phyloP scores from a whole-genome alignment of 306 rosid genomes.

The Trichosanthes truncata region DNA sequence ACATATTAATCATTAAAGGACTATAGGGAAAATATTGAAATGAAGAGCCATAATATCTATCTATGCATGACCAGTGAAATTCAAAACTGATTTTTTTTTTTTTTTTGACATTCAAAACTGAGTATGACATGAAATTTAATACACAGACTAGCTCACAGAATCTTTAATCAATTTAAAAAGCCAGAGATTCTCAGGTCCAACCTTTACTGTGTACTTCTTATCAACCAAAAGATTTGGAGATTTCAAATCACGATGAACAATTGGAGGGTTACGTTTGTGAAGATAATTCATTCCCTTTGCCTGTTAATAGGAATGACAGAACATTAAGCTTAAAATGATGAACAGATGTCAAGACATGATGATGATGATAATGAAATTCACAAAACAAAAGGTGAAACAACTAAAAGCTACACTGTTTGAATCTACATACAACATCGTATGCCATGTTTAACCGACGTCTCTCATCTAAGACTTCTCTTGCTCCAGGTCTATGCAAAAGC shows the following conservation, averaged over 20 bases:
- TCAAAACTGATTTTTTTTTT: neutral
- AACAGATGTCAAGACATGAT: neutral
- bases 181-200: conserved; percentile 3
- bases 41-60: neutral
- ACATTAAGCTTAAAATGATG: neutral
- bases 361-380: neutral
- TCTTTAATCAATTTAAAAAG: neutral
- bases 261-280: conserved; percentile 88
- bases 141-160: neutral
- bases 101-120: no score
- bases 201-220: conserved; percentile 95
- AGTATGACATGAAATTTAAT: neutral
- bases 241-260: conserved; percentile 93
- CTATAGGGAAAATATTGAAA: neutral
- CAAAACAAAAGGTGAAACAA: neutral
- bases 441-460: conserved; percentile 91
- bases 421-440: conserved; percentile 70
- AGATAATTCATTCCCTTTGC: conserved; percentile 99
- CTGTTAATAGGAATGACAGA: conserved; percentile 19
- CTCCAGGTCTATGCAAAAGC: conserved; percentile 81
- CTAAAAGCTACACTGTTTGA: neutral
- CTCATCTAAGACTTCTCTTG: conserved; percentile 77
- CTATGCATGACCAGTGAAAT: neutral
- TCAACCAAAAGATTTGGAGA: conserved; percentile 98
- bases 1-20: neutral